phyloP scores from a whole-genome alignment of 2,329 filamentous ascomycete species.

The Aspergillus vadensis region DNA sequence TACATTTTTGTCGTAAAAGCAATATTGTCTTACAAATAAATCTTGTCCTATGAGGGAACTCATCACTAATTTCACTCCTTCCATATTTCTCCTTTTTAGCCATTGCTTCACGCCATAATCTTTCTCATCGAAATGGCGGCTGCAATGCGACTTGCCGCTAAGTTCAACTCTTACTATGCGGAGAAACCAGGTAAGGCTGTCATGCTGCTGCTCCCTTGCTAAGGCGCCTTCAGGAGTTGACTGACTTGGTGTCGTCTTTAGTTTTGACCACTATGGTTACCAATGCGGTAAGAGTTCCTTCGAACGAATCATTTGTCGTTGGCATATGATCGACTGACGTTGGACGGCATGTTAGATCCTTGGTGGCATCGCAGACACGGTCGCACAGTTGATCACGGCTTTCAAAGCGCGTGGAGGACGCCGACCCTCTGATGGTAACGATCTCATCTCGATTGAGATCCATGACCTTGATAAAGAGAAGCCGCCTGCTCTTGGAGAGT shows the following conservation, averaged over 20 bases:
- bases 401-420: conserved; percentile 65
- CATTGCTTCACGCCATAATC: conserved; percentile 80
- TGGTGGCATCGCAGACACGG: conserved; percentile 92
- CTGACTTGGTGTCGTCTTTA: conserved; percentile 39
- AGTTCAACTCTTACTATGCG: conserved; percentile 94
- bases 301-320: not conserved
- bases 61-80: conserved; percentile 14
- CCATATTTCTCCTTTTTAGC: conserved; percentile 56
- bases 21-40: not conserved
- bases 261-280: conserved; percentile 99
- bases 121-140: conserved; percentile 88
- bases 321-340: conserved; percentile 15
- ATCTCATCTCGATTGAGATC: conserved; percentile 81
- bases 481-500: conserved; percentile 64
- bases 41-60: not conserved
- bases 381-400: conserved; percentile 88
- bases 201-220: not conserved
- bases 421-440: conserved; percentile 59
- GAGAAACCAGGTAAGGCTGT: conserved; percentile 71
- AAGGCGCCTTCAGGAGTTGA: conserved; percentile 1
- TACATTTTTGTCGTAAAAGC: too few species aligned
- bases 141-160: conserved; percentile 75
- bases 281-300: conserved; percentile 68
- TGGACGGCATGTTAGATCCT: conserved; percentile 59
- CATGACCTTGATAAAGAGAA: conserved; percentile 83